These are phyloP conservation scores for Termitomyces sp. DNA, from an alignment of 768 basidiomycete species.

Conservation along the genomic window DNA sequence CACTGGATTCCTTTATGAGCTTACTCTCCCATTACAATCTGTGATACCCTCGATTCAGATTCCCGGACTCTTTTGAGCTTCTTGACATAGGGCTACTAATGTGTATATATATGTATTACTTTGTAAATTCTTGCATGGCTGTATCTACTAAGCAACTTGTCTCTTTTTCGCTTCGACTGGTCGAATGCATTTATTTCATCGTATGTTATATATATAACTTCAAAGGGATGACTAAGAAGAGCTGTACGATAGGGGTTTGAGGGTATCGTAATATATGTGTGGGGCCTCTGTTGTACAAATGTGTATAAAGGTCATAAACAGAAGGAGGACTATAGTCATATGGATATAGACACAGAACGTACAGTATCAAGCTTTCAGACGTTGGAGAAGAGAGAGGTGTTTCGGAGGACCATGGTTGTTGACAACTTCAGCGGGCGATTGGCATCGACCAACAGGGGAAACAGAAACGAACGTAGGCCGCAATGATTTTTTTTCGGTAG, in stretches of 20 bases:
- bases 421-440: slow-evolving; percentile 5
- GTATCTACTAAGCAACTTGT: slow-evolving; percentile 12
- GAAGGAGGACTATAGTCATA: slow-evolving; percentile 1
- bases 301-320: not conserved
- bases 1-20: not conserved
- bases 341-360: not conserved
- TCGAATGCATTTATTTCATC: slow-evolving; percentile 1
- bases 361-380: slow-evolving; percentile 21
- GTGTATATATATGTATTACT: slow-evolving; percentile 9
- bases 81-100: not conserved
- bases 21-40: not conserved
- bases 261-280: slow-evolving; percentile 14
- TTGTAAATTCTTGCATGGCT: slow-evolving; percentile 9
- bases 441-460: slow-evolving; percentile 9
- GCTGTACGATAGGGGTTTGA: slow-evolving; percentile 10
- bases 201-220: not conserved
- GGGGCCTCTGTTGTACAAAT: slow-evolving; percentile 14
- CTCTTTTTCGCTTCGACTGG: not conserved
- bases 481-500: slow-evolving; percentile 3
- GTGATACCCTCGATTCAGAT: slow-evolving; percentile 8
- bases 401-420: slow-evolving; percentile 20
- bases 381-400: slow-evolving; percentile 29
- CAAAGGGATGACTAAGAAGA: slow-evolving; percentile 4
- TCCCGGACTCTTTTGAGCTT: slow-evolving; percentile 6
- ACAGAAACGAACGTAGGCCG: slow-evolving; percentile 11